Evolutionary conservation across 257 asterid species (phyloP), one percentile per base, ranked within the genome.

Genomic region (Dorcoceras hygrometricum): DNA sequence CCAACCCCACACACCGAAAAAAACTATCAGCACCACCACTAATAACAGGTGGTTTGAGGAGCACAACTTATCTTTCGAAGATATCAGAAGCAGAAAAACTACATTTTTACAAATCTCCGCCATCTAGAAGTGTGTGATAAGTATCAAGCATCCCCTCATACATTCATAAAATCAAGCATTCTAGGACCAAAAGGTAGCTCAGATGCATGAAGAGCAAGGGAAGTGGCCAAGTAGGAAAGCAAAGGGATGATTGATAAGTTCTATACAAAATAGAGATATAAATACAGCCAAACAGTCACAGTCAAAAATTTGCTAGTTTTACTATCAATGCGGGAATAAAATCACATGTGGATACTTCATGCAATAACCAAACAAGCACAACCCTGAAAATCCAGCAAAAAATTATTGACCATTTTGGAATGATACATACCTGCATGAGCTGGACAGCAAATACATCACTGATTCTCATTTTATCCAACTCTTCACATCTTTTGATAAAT

Each of bases 361-460:
- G 56, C 50, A 25, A 56, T 23, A 59, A 61, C 22, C 34, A 74
- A 26, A 63, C 65, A 65, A 39, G 55, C 7, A 65, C 57, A 60
- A 14, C 55, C 39, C 23, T 27, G 68, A 32, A 36, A 50, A 50
- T 20, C 63, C 24, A 23, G 36, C 11, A 23, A 72, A 23, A n/a
- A 48, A 29, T 57, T 26, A 6, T 36, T 3, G 11, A 32, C 56
- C 32, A 32, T 20, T 54, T 31, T 62, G 48, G 57, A 73, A 43
- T 66, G 64, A 68, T 57, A 1, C 3, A 58, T 84, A 93, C 99
- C 96, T 93, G 99, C 99, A 90, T 86, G 55, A 94, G 95, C 82
- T 94, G 99, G 84, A 88, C 70, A 7, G 95, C 95, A 66, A 94
- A 94, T n/a, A 90, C 95, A 85, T 94, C 96, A 12, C 95, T 85